These are phyloP conservation scores for Botryotinia narcissicola DNA, from an alignment of 2,329 filamentous ascomycete genomes.

Conservation along the genomic window DNA sequence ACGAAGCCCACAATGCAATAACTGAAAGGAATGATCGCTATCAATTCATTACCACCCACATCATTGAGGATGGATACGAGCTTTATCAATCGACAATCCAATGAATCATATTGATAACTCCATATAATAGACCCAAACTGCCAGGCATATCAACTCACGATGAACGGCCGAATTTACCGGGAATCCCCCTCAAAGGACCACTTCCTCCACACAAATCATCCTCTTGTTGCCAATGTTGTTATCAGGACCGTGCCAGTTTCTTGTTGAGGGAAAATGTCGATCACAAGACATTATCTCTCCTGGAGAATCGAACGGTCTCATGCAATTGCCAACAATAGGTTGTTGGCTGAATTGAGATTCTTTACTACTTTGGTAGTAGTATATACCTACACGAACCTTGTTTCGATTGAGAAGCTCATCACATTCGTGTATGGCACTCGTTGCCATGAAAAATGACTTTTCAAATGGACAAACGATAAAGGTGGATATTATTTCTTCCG, in stretches of 20 bases:
- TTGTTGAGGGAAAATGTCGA: conserved; percentile 1
- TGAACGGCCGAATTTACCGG: not conserved
- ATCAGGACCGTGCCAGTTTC: conserved; percentile 3
- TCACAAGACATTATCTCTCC: conserved; percentile 16
- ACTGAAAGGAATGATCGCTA: not conserved
- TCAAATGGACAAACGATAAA: not conserved
- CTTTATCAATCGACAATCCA: not conserved
- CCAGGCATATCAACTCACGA: not conserved
- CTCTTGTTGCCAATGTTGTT: conserved; percentile 8
- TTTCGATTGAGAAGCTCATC: not conserved
- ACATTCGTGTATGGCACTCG: not conserved
- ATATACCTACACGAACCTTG: not conserved
- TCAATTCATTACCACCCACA: not conserved
- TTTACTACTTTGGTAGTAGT: conserved; percentile 12
- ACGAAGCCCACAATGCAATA: conserved; percentile 8
- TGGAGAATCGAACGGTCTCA: not conserved
- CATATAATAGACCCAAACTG: conserved; percentile 2
- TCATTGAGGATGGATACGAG: conserved; percentile 7
- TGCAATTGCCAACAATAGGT: not conserved
- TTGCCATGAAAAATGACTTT: not conserved
- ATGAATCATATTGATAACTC: conserved; percentile 6
- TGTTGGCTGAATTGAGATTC: not conserved
- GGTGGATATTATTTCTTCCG: not conserved
- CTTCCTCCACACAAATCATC: not conserved
- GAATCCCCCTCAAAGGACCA: not conserved